A percentile compares a stretch with the other conserved stretches of the same genome.
Conservation (phyloP, 179 eudicot genomes). For the Camellia oleifera region DNA sequence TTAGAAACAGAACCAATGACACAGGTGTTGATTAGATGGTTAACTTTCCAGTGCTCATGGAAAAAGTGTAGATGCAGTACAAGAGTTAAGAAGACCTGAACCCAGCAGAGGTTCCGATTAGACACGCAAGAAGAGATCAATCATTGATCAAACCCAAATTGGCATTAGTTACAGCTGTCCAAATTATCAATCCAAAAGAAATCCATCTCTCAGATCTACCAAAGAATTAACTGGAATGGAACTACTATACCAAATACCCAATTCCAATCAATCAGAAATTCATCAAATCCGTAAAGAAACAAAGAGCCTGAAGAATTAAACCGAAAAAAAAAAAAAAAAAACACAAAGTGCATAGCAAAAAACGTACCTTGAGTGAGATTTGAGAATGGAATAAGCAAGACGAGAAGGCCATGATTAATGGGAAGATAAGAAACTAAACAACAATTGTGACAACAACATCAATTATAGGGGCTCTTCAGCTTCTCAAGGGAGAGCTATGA, state of each 20-base stretch:
- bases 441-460: slow-evolving; percentile 8
- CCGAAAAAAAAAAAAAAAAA: not conserved
- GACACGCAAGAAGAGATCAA: not conserved
- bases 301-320: not conserved
- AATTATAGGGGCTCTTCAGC: slow-evolving; percentile 9
- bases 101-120: not conserved
- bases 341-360: not conserved
- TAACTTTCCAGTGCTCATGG: not conserved
- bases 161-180: not conserved
- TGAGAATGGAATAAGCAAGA: slow-evolving; percentile 42
- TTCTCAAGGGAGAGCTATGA: not conserved
- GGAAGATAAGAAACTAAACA: not conserved
- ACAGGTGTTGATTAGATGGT: not conserved
- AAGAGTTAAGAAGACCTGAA: not conserved
- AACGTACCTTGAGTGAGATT: slow-evolving; percentile 45
- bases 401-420: slow-evolving; percentile 46
- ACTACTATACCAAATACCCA: not conserved
- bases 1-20: not conserved
- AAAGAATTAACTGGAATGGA: not conserved
- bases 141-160: not conserved
- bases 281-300: not conserved
- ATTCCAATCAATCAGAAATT: slow-evolving; percentile 1
- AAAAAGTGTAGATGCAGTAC: not conserved
- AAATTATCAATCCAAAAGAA: slow-evolving; percentile 1
- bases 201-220: slow-evolving; percentile 12